A percentile compares a stretch with the other conserved stretches of the same genome.
These are phyloP conservation scores for Astrocystis sublimbata DNA, from an alignment of 495 filamentous ascomycete species.

Conservation along the genomic window DNA sequence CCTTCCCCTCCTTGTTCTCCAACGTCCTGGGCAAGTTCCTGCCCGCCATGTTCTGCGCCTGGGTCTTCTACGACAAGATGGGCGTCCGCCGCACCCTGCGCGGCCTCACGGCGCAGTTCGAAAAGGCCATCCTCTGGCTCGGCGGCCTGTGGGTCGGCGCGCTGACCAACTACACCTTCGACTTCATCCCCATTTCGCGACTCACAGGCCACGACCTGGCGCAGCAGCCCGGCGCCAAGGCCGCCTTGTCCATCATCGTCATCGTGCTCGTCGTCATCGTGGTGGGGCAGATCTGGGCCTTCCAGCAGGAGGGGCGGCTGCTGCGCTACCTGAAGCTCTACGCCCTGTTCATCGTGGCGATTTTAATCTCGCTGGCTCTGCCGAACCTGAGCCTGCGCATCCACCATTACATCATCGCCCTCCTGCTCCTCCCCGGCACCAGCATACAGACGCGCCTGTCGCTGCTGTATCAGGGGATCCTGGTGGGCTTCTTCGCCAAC, in stretches of 20 bases:
- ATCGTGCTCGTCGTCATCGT: slow-evolving; percentile 59
- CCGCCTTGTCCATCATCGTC: slow-evolving; percentile 68
- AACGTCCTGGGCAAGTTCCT: slow-evolving; percentile 70
- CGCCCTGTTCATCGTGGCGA: slow-evolving; percentile 52
- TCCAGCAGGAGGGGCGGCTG: slow-evolving; percentile 72
- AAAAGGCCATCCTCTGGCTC: slow-evolving; percentile 74
- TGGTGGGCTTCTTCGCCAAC: slow-evolving; percentile 89
- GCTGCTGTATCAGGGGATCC: slow-evolving; percentile 80
- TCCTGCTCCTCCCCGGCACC: slow-evolving; percentile 79
- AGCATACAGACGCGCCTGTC: slow-evolving; percentile 77
- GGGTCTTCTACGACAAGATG: slow-evolving; percentile 74
- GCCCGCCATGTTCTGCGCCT: slow-evolving; percentile 73
- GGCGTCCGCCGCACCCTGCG: slow-evolving; percentile 49
- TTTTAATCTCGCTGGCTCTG: slow-evolving; percentile 66
- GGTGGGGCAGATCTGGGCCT: slow-evolving; percentile 69
- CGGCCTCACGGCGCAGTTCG: slow-evolving; percentile 64
- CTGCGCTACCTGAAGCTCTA: slow-evolving; percentile 75
- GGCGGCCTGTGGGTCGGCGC: slow-evolving; percentile 76
- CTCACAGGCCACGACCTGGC: slow-evolving; percentile 74
- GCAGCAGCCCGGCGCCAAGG: slow-evolving; percentile 73
- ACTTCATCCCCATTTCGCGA: slow-evolving; percentile 78
- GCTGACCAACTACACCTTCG: slow-evolving; percentile 81
- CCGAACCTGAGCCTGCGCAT: slow-evolving; percentile 86
- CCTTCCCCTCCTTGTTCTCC: slow-evolving; percentile 59
- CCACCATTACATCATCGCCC: slow-evolving; percentile 91